Conservation (phyloP, 768 basidiomycete genomes). For the Trametes cingulata region DNA sequence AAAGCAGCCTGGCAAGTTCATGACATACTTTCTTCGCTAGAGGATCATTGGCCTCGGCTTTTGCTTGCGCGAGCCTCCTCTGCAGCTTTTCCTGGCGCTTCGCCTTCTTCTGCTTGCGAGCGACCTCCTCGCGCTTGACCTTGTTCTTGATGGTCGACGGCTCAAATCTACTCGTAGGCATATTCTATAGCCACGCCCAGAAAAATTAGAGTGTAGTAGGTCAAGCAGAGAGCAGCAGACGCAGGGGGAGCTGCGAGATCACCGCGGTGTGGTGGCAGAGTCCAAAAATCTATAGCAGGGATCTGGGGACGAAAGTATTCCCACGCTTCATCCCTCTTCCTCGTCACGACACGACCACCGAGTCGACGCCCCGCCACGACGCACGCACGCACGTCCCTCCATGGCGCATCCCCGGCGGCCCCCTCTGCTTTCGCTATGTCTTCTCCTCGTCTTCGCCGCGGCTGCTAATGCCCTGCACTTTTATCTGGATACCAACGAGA, state of each 20-base stretch:
- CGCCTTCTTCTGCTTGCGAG: constrained; percentile 70
- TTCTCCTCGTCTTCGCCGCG: constrained; percentile 44
- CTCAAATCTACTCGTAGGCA: constrained; percentile 60
- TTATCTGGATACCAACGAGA: constrained; percentile 93
- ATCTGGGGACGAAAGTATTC: constrained; percentile 17
- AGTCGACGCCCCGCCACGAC: constrained; percentile 24
- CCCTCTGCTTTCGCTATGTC: constrained; percentile 34
- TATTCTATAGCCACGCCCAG: constrained; percentile 24
- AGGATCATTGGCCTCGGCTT: constrained; percentile 75
- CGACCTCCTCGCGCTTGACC: constrained; percentile 78
- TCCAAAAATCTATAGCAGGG: constrained; percentile 18
- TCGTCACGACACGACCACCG: constrained; percentile 26
- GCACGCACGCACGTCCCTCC: constrained; percentile 5
- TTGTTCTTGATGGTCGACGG: constrained; percentile 84
- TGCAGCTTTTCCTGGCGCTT: constrained; percentile 83
- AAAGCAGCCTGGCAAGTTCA: not conserved
- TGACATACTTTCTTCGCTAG: constrained; percentile 69
- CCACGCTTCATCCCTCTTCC: constrained; percentile 22
- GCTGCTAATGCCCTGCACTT: constrained; percentile 84
- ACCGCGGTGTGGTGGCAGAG: not conserved
- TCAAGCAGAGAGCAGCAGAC: not conserved
- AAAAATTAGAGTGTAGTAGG: not conserved
- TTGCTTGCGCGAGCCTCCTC: constrained; percentile 73
- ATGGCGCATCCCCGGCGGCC: constrained; percentile 28
- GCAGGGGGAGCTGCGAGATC: not conserved